These are phyloP conservation scores for Fraxinus angustifolia DNA, from an alignment of 305 asterid species.

Conservation along the genomic window DNA sequence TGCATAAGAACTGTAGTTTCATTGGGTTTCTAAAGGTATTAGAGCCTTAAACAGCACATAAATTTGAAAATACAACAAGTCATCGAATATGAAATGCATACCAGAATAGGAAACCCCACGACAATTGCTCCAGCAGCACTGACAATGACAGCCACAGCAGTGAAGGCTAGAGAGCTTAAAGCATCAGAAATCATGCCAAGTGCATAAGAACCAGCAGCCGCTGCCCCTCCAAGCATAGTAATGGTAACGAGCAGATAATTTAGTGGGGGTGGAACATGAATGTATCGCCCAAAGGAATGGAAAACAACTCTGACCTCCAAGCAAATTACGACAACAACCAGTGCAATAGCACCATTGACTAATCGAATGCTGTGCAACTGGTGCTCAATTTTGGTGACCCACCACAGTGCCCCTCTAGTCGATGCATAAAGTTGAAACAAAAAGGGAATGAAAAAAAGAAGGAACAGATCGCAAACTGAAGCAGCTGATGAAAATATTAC, in stretches of 20 bases:
- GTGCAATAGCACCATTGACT: conserved; percentile 83
- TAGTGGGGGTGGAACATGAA: conserved; percentile 93
- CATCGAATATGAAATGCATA: conserved; percentile 32
- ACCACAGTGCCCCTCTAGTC: conserved; percentile 92
- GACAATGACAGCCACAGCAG: conserved; percentile 64
- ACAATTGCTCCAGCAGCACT: conserved; percentile 93
- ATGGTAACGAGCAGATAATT: conserved; percentile 77
- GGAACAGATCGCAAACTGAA: conserved; percentile 69
- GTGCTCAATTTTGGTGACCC: conserved; percentile 81
- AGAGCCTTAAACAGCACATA: background rate
- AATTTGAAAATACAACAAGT: conserved; percentile 13
- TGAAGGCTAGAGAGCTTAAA: conserved; percentile 67
- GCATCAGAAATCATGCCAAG: conserved; percentile 86
- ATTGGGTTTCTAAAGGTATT: background rate
- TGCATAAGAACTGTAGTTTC: background rate
- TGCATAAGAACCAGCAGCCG: conserved; percentile 76
- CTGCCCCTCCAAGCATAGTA: conserved; percentile 93
- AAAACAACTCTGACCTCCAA: conserved; percentile 96
- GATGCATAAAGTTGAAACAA: conserved; percentile 89
- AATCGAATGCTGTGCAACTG: conserved; percentile 75
- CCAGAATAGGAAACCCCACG: conserved; percentile 89
- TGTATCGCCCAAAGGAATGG: conserved; percentile 88
- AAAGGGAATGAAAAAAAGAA: conserved; percentile 84
- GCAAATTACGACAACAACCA: conserved; percentile 69
- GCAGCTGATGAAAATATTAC: conserved; percentile 64